A percentile compares a stretch with the other conserved stretches of the same genome.
phyloP scores from a whole-genome alignment of 331 rosid species.

The Cydonia oblonga region DNA sequence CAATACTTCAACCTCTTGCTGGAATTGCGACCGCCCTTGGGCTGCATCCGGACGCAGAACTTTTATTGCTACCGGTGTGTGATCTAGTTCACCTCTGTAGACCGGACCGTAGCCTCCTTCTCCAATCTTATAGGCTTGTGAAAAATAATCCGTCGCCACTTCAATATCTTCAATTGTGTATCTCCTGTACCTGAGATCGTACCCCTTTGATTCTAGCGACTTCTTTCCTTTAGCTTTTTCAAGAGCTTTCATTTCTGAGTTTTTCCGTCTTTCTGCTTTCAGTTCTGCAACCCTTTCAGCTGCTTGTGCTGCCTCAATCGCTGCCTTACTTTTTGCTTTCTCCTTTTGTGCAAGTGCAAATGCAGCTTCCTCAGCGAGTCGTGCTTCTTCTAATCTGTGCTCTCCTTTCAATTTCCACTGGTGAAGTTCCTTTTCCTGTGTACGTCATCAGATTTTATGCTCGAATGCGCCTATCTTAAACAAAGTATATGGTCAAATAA shows the following conservation, averaged over 20 bases:
- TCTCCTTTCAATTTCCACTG: slow-evolving; percentile 56
- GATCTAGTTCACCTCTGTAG: slow-evolving; percentile 32
- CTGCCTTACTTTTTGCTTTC: slow-evolving; percentile 35
- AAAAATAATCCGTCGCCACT: slow-evolving; percentile 25
- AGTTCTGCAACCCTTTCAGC: slow-evolving; percentile 35
- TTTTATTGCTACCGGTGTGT: slow-evolving; percentile 41
- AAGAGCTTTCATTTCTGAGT: slow-evolving; percentile 27
- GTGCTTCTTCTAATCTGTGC: slow-evolving; percentile 35
- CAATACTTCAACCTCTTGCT: slow-evolving; percentile 56
- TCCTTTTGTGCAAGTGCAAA: slow-evolving; percentile 45
- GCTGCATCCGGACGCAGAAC: slow-evolving; percentile 47
- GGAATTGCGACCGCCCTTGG: slow-evolving; percentile 43
- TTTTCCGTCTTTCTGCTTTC: slow-evolving; percentile 47
- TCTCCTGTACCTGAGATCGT: slow-evolving; percentile 37
- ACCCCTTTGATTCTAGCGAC: neutral
- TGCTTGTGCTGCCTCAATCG: slow-evolving; percentile 58
- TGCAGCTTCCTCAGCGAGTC: slow-evolving; percentile 47
- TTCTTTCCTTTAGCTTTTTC: slow-evolving; percentile 29
- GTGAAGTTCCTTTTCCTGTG: slow-evolving; percentile 55
- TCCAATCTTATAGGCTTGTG: slow-evolving; percentile 27
- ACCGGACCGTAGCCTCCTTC: slow-evolving; percentile 61
- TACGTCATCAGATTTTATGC: neutral
- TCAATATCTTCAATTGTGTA: slow-evolving; percentile 36
- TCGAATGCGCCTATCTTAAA: neutral
- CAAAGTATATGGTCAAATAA: neutral